A percentile compares a stretch with the other conserved stretches of the same genome.
Conservation (phyloP, 2,329 filamentous ascomycete species). For the Xylaria sp. region DNA sequence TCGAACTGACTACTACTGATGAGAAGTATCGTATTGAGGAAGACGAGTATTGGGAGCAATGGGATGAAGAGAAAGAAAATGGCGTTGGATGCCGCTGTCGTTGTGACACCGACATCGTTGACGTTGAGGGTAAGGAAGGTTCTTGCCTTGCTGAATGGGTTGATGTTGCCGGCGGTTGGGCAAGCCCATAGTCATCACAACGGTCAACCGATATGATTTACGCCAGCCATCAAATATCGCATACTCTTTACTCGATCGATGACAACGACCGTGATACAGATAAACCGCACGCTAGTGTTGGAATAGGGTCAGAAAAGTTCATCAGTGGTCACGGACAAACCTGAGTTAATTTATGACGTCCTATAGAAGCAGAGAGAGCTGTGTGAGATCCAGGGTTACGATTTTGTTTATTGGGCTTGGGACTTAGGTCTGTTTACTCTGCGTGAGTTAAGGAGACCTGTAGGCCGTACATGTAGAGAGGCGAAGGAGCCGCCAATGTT, state of each 20-base stretch:
- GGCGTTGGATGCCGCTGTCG: slow-evolving; percentile 96
- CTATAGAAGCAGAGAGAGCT: slow-evolving; percentile 22
- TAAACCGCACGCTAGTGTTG: neutral
- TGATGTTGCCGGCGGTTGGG: slow-evolving; percentile 94
- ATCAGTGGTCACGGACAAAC: slow-evolving; percentile 15
- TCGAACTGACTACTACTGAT: slow-evolving; percentile 83
- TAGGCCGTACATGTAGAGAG: slow-evolving; percentile 32
- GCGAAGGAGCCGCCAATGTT: slow-evolving; percentile 26
- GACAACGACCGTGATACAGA: neutral
- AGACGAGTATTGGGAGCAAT: slow-evolving; percentile 94
- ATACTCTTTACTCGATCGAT: slow-evolving; percentile 6
- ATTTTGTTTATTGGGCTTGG: slow-evolving; percentile 35
- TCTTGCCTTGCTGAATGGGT: slow-evolving; percentile 97
- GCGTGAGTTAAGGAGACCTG: slow-evolving; percentile 28
- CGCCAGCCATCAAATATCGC: slow-evolving; percentile 8
- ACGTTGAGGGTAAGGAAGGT: slow-evolving; percentile 97
- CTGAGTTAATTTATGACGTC: slow-evolving; percentile 8
- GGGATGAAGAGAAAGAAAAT: slow-evolving; percentile 90
- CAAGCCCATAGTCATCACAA: slow-evolving; percentile 51
- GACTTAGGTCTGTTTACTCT: slow-evolving; percentile 32
- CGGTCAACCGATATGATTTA: slow-evolving; percentile 19
- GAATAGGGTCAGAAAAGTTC: neutral
- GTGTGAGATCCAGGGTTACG: slow-evolving; percentile 36
- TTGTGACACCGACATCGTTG: slow-evolving; percentile 96
- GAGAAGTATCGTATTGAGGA: slow-evolving; percentile 89